Evolutionary conservation across 768 basidiomycete species (phyloP).

Genomic region (Chiua virens): DNA sequence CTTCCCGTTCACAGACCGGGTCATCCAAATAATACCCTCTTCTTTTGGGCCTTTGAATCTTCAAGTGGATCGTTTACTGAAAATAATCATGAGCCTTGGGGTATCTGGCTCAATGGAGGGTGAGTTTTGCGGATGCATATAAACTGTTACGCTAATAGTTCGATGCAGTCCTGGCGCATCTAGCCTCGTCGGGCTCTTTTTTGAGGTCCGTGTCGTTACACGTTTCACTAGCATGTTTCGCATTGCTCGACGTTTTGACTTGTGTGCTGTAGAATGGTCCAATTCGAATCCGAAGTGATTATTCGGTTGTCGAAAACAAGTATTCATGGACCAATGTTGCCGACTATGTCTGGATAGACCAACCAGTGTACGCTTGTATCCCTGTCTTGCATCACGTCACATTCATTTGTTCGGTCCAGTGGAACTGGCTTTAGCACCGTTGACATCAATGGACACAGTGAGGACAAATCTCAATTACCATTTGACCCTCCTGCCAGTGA

Average conservation of each 20-base stretch:
- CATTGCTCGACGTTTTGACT: background rate
- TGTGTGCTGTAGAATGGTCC: slow-evolving; percentile 57
- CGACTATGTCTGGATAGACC: slow-evolving; percentile 66
- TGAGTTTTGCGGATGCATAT: slow-evolving; percentile 25
- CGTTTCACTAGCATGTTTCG: too few relatives aligned
- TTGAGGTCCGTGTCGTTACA: slow-evolving; percentile 45
- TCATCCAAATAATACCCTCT: slow-evolving; percentile 68
- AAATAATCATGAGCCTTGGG: too few relatives aligned
- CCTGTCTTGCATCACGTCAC: too few relatives aligned
- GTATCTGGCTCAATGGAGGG: too few relatives aligned
- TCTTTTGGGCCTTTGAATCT: too few relatives aligned
- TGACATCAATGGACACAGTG: background rate
- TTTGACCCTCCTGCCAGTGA: too few relatives aligned
- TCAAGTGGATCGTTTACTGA: too few relatives aligned
- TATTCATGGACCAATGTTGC: slow-evolving; percentile 58
- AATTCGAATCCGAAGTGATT: slow-evolving; percentile 52
- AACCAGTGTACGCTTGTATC: slow-evolving; percentile 48
- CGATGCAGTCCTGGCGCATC: slow-evolving; percentile 59
- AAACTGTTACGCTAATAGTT: background rate
- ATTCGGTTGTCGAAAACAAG: slow-evolving; percentile 45
- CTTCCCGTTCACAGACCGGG: slow-evolving; percentile 57
- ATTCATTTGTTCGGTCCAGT: background rate
- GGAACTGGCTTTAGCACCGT: background rate
- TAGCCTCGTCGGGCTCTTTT: slow-evolving; percentile 58
- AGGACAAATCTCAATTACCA: background rate